Conservation (phyloP, 2,329 filamentous ascomycete species). For the Fusarium falciforme region DNA sequence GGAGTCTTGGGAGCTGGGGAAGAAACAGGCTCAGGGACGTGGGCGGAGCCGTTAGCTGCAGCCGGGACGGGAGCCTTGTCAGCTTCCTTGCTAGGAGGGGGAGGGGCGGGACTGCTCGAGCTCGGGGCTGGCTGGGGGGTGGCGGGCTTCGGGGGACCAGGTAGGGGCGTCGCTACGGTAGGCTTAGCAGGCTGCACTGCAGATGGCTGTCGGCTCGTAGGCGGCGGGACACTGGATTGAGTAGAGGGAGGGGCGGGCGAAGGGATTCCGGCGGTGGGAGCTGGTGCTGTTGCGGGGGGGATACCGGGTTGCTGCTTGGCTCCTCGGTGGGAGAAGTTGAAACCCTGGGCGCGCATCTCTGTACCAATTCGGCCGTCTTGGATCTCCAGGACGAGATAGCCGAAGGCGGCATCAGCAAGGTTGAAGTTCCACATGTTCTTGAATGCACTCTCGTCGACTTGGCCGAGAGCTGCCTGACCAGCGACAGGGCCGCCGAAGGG, state of each 20-base stretch:
- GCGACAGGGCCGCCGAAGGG: constrained; percentile 90
- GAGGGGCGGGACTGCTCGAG: constrained; percentile 53
- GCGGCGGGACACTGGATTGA: constrained; percentile 49
- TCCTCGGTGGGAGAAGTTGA: constrained; percentile 97
- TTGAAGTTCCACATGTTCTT: constrained; percentile 99
- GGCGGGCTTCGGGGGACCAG: constrained; percentile 53
- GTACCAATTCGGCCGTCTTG: constrained; percentile 96
- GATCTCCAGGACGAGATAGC: constrained; percentile 93
- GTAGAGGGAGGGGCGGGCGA: constrained; percentile 52
- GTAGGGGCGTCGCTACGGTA: constrained; percentile 50
- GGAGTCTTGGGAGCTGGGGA: constrained; percentile 70
- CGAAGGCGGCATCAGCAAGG: constrained; percentile 95
- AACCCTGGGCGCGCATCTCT: constrained; percentile 98
- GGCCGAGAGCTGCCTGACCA: constrained; percentile 78
- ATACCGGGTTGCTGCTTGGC: constrained; percentile 74
- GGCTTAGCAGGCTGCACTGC: constrained; percentile 57
- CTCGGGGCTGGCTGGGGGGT: constrained; percentile 63
- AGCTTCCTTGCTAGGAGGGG: constrained; percentile 60
- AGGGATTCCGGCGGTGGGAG: constrained; percentile 45
- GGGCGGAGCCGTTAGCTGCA: constrained; percentile 65
- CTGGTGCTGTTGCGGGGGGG: constrained; percentile 49
- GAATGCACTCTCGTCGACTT: constrained; percentile 98
- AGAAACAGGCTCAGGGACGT: constrained; percentile 63
- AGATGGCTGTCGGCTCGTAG: constrained; percentile 51
- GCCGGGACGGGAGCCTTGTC: constrained; percentile 64